These are phyloP conservation scores for Bipolaris gigantea DNA, from an alignment of 2,329 filamentous ascomycete genomes.

Conservation along the genomic window DNA sequence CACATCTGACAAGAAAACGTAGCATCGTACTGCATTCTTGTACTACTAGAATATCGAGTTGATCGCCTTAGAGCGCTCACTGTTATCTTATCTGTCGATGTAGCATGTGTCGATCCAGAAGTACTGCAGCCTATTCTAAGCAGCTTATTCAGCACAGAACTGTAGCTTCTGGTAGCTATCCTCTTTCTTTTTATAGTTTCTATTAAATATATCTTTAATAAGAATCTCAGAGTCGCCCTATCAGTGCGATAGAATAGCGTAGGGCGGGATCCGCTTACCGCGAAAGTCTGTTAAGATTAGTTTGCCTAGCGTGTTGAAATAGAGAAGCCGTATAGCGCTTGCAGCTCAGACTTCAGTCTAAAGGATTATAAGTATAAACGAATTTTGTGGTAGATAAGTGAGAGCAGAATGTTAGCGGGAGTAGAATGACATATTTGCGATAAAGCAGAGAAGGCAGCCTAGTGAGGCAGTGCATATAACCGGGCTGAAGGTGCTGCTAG, in stretches of 20 bases:
- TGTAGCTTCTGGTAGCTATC: neutral
- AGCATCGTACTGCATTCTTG: slow-evolving; percentile 19
- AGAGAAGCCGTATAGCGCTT: neutral
- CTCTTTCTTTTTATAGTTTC: neutral
- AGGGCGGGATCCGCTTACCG: slow-evolving; percentile 16
- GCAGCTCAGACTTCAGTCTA: neutral
- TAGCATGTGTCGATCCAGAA: neutral
- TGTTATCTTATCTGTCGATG: neutral
- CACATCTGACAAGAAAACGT: slow-evolving; percentile 17
- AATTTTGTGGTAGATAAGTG: neutral
- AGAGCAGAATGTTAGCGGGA: slow-evolving; percentile 6
- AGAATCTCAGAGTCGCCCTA: slow-evolving; percentile 34
- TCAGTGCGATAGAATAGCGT: slow-evolving; percentile 41
- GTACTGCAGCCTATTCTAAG: neutral
- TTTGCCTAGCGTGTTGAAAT: neutral
- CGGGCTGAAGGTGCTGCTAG: slow-evolving; percentile 2
- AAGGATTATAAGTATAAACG: neutral
- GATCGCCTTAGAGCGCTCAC: neutral
- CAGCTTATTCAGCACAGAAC: neutral
- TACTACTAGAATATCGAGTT: slow-evolving; percentile 15
- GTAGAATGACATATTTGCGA: neutral
- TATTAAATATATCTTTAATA: slow-evolving; percentile 21
- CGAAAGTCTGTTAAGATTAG: neutral
- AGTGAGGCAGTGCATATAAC: slow-evolving; percentile 4
- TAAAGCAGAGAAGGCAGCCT: slow-evolving; percentile 9